Evolutionary conservation across 1,284 basidiomycete species (phyloP).

Genomic region (Neonothopanus nambi): DNA sequence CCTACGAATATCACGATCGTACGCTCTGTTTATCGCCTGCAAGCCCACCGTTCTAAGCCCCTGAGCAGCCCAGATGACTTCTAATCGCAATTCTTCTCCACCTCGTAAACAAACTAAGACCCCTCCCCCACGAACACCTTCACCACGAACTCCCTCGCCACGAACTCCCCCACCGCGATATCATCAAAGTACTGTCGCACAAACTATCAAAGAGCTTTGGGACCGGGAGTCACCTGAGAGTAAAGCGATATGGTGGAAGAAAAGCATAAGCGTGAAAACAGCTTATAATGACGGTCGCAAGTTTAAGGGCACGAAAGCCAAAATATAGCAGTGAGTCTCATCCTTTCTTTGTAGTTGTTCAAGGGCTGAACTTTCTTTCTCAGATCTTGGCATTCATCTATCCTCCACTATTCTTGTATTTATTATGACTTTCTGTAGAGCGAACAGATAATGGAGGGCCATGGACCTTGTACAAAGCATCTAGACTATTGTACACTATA

Average conservation of each 20-base stretch:
- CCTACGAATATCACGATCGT: background rate
- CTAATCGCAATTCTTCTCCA: background rate
- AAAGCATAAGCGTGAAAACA: slow-evolving; percentile 46
- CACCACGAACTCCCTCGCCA: slow-evolving; percentile 19
- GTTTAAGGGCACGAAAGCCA: background rate
- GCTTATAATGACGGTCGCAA: slow-evolving; percentile 2
- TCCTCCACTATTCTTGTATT: no score
- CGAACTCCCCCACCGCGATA: no score
- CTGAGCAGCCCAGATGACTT: background rate
- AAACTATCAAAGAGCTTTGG: slow-evolving; percentile 69
- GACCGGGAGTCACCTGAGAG: slow-evolving; percentile 55
- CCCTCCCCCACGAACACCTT: slow-evolving; percentile 28
- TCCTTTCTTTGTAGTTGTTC: no score
- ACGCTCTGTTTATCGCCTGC: background rate
- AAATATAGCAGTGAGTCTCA: slow-evolving; percentile 2
- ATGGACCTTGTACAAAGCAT: no score
- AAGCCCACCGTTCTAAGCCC: background rate
- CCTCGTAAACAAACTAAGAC: slow-evolving; percentile 35
- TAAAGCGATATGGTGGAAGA: slow-evolving; percentile 56
- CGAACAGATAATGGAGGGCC: no score
- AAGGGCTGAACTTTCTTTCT: no score
- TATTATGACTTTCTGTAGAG: no score
- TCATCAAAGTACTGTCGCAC: slow-evolving; percentile 28
- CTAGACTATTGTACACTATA: no score
- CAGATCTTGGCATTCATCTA: no score